Evolutionary conservation across 176 grass and related monocot species (phyloP), one percentile per base, ranked within the genome.

Genomic region (Triticum dicoccoides): DNA sequence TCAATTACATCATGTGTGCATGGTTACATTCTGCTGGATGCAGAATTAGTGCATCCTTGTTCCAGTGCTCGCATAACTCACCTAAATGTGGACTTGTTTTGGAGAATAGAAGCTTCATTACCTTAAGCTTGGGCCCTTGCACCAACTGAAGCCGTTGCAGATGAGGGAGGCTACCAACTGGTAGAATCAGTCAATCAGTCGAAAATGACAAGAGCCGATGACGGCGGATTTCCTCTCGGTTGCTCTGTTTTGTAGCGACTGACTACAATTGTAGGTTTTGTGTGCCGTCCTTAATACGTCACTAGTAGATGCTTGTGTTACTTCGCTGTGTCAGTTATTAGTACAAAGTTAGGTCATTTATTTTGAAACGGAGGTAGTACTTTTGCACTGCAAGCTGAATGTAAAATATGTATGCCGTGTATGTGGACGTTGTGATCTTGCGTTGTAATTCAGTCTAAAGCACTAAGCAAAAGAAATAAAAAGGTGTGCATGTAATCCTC

Each of bases 191-290:
- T 8, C 54, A 56, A 52, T 52, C 49, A 5, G 49, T 52, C 14
- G 15, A 58, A 58, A 58, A 58, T 58, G 54, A 21, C 54, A 58
- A 21, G 18, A 56, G 51, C 51, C 1, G 15, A 21, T 58, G 54
- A 58, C 54, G 6, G 18, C 18, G 5, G 17, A 18, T 6, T 21
- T 58, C 54, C 54, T 58, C 54, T 3, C 18, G 0, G 54, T 58
- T 58, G 86, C 78, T 81, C 69, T 76, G 66, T 91, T 85, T 94
- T 91, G 92, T 89, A 91, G 89, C 79, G 87, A 89, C 92, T 94
- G 89, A 94, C 89, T 85, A 89, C 44, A 65, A 69, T 56, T 54
- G 83, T 89, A 85, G 69, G 77, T 81, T 78, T 80, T 75, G 25
- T 81, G 70, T 37, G 80, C 0, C 15, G 15, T 82, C 37, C 66